A percentile compares a stretch with the other conserved stretches of the same genome.
These are phyloP conservation scores for Trametes cingulata DNA, from an alignment of 768 basidiomycete genomes.

Conservation along the genomic window DNA sequence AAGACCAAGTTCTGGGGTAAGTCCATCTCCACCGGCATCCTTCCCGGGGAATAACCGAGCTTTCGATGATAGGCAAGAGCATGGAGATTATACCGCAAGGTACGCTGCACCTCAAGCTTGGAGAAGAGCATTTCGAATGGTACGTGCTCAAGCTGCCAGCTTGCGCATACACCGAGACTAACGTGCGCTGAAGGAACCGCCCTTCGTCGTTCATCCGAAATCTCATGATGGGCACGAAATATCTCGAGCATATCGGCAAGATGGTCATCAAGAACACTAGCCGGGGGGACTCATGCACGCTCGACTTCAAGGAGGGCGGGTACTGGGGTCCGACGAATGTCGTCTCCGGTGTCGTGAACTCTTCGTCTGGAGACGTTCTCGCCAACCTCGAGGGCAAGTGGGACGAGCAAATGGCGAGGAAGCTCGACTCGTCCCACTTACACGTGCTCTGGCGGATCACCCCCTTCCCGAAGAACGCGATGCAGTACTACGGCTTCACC, in stretches of 20 bases:
- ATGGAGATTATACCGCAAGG: slow-evolving; percentile 85
- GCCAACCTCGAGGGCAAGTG: slow-evolving; percentile 85
- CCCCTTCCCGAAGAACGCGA: slow-evolving; percentile 70
- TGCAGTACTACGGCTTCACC: slow-evolving; percentile 83
- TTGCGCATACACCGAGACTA: not conserved
- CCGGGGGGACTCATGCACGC: slow-evolving; percentile 55
- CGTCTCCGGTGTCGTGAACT: slow-evolving; percentile 62
- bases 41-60: slow-evolving; percentile 24
- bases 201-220: slow-evolving; percentile 90
- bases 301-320: slow-evolving; percentile 87
- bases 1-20: slow-evolving; percentile 91
- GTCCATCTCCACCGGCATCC: slow-evolving; percentile 31
- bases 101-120: slow-evolving; percentile 64
- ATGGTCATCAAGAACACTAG: slow-evolving; percentile 70
- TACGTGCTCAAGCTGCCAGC: slow-evolving; percentile 33
- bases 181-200: slow-evolving; percentile 59
- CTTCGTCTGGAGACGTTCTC: slow-evolving; percentile 51
- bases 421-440: slow-evolving; percentile 65
- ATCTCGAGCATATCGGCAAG: slow-evolving; percentile 82
- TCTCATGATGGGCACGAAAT: slow-evolving; percentile 88
- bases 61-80: slow-evolving; percentile 65
- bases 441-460: slow-evolving; percentile 76
- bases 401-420: slow-evolving; percentile 80
- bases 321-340: slow-evolving; percentile 82
- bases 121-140: slow-evolving; percentile 72